A percentile compares a stretch with the other conserved stretches of the same genome.
These are phyloP conservation scores for Hirsutella thompsonii DNA, from an alignment of 2,329 filamentous ascomycete species.

Conservation along the genomic window DNA sequence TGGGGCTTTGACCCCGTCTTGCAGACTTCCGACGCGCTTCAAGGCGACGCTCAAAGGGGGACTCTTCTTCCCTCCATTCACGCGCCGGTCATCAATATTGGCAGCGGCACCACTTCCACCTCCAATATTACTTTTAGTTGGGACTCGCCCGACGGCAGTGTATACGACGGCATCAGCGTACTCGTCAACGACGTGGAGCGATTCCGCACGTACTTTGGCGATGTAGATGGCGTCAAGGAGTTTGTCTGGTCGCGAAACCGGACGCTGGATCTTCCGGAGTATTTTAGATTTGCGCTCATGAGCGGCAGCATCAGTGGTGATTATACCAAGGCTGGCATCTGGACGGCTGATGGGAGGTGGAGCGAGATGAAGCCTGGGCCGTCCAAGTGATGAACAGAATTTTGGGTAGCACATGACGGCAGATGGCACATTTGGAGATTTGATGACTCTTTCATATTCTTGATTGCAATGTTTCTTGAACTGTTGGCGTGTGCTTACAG, in stretches of 20 bases:
- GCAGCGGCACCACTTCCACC: conserved; percentile 21
- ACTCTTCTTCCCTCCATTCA: conserved; percentile 45
- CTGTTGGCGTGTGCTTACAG: too few species aligned
- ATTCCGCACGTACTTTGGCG: conserved; percentile 57
- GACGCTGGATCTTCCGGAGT: conserved; percentile 42
- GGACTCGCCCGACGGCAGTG: conserved; percentile 27
- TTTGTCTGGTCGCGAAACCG: conserved; percentile 49
- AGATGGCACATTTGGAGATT: too few species aligned
- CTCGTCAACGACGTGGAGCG: conserved; percentile 79
- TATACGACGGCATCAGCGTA: conserved; percentile 65
- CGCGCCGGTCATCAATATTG: conserved; percentile 32
- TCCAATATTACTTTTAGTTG: conserved; percentile 55
- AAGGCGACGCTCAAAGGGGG: conserved; percentile 51
- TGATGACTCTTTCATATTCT: too few species aligned
- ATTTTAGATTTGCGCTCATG: conserved; percentile 68
- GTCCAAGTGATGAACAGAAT: conserved; percentile 24
- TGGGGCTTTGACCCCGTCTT: conserved; percentile 90
- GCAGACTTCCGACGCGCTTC: conserved; percentile 64
- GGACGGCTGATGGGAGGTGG: conserved; percentile 54
- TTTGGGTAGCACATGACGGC: too few species aligned
- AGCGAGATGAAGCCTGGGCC: conserved; percentile 50
- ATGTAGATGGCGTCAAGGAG: conserved; percentile 26
- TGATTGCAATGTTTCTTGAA: too few species aligned
- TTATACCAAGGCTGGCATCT: conserved; percentile 64
- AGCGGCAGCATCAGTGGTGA: conserved; percentile 51